phyloP scores from a whole-genome alignment of 208 protist genomes.

The Trichomonas vaginalis region DNA sequence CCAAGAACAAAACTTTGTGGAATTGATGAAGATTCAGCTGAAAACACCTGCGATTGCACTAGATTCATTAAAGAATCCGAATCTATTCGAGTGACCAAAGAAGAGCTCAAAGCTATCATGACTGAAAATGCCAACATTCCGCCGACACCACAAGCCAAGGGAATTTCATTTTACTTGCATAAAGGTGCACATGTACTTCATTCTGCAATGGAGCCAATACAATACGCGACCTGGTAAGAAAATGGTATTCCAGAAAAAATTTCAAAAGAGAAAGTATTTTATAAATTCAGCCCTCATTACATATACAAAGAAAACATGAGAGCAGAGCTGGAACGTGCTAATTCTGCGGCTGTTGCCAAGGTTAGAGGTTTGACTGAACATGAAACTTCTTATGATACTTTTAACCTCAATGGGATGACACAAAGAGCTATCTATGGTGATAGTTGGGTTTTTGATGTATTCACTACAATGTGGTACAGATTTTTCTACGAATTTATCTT shows the following conservation, averaged over 20 bases:
- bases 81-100: background rate
- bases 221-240: background rate
- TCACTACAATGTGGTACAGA: background rate
- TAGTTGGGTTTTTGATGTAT: background rate
- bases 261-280: background rate
- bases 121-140: background rate
- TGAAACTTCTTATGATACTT: background rate
- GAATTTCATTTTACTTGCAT: background rate
- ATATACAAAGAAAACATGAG: background rate
- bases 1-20: background rate
- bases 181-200: background rate
- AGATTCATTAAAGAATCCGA: background rate
- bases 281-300: background rate
- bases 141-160: background rate
- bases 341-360: background rate
- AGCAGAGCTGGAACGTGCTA: background rate
- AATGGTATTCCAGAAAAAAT: background rate
- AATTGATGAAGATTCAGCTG: background rate
- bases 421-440: background rate
- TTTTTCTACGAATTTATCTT: background rate
- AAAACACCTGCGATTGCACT: background rate
- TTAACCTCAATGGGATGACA: background rate
- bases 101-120: background rate
- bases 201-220: background rate
- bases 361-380: background rate